These are phyloP conservation scores for Taxawa tesnikishii DNA, from an alignment of 2,329 filamentous ascomycete genomes.

Conservation along the genomic window DNA sequence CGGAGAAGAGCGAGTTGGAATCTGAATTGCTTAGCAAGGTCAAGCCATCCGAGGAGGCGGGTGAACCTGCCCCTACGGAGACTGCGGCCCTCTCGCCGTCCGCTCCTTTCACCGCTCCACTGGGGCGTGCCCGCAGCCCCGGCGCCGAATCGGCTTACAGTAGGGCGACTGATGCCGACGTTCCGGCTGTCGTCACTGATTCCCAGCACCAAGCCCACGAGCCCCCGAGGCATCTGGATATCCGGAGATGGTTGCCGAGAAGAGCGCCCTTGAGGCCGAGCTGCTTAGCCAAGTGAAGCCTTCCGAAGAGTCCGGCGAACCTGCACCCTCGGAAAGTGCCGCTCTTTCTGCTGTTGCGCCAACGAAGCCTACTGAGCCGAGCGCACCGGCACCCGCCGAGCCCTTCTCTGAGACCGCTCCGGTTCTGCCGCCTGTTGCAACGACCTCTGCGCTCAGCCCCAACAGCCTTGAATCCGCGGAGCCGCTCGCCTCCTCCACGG, in stretches of 20 bases:
- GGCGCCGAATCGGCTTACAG: slow-evolving; percentile 10
- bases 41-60: slow-evolving; percentile 25
- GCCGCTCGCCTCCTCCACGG: slow-evolving; percentile 14
- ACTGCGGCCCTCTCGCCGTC: slow-evolving; percentile 23
- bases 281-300: slow-evolving; percentile 48
- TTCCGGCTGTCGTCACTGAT: slow-evolving; percentile 54
- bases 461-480: slow-evolving; percentile 5
- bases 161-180: slow-evolving; percentile 19
- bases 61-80: slow-evolving; percentile 31
- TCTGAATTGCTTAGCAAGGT: slow-evolving; percentile 57
- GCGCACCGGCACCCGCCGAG: neutral
- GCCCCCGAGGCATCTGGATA: slow-evolving; percentile 61
- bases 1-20: slow-evolving; percentile 65
- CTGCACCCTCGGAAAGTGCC: slow-evolving; percentile 28
- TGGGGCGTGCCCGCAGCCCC: too few species aligned
- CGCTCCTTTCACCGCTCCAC: slow-evolving; percentile 17
- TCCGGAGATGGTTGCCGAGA: slow-evolving; percentile 58
- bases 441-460: slow-evolving; percentile 1
- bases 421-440: neutral
- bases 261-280: slow-evolving; percentile 62
- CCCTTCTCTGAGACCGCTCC: neutral
- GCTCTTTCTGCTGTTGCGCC: slow-evolving; percentile 23
- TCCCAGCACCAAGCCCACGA: slow-evolving; percentile 46
- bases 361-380: slow-evolving; percentile 4
- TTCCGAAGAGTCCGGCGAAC: slow-evolving; percentile 28